Conservation (phyloP, 176 grass and related monocot species). For the Pharus latifolius region DNA sequence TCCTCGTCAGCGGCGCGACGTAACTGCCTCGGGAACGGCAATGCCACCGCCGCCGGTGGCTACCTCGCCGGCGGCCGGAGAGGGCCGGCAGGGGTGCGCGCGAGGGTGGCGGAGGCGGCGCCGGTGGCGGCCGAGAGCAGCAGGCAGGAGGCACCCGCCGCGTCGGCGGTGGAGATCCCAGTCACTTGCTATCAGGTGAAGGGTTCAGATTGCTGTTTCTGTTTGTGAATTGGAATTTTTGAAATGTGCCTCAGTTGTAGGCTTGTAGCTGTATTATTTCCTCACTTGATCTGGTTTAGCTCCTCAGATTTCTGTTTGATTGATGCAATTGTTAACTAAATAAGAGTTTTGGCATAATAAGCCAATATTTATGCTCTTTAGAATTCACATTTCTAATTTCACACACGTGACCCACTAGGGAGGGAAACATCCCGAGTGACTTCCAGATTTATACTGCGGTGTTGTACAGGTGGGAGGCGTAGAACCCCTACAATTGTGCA, state of each 20-base stretch:
- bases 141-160: constrained; percentile 14
- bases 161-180: constrained; percentile 66
- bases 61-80: neutral
- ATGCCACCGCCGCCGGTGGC: neutral
- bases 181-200: constrained; percentile 94
- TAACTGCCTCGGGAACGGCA: constrained; percentile 11
- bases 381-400: neutral
- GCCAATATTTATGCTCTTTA: neutral
- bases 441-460: neutral
- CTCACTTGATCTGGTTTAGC: neutral
- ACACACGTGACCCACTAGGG: neutral
- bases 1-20: constrained; percentile 19
- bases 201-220: neutral
- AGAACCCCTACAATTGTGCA: no score
- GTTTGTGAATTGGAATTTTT: neutral
- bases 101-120: constrained; percentile 29
- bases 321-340: neutral
- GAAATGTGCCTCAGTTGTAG: neutral
- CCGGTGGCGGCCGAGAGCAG: constrained; percentile 21
- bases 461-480: no score
- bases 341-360: neutral
- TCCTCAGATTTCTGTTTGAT: neutral
- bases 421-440: neutral
- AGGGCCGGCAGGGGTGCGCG: constrained; percentile 4
- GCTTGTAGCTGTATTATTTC: neutral